Conservation (phyloP, 2,329 filamentous ascomycete species). For the Davidsoniella neocaledoniae region DNA sequence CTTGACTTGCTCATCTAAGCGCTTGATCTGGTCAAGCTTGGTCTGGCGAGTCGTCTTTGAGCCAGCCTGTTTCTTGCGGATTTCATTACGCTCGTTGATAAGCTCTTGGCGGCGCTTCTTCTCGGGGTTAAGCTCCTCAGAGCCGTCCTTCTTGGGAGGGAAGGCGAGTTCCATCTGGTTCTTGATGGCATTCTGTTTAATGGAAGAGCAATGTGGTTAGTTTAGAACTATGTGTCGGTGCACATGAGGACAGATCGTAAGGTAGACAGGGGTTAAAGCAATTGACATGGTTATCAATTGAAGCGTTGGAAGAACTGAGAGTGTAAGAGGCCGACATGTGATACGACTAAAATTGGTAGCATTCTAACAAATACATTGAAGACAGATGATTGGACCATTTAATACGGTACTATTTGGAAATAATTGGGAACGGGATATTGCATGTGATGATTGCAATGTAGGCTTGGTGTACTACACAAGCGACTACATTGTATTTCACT, state of each 20-base stretch:
- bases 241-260: too few relatives aligned
- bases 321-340: too few relatives aligned
- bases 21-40: slow-evolving; percentile 82
- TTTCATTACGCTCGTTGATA: slow-evolving; percentile 63
- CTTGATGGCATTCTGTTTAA: slow-evolving; percentile 63
- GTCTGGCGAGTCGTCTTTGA: slow-evolving; percentile 67
- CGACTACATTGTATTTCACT: too few relatives aligned
- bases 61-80: slow-evolving; percentile 71
- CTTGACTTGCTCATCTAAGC: slow-evolving; percentile 77
- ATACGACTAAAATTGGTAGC: background rate
- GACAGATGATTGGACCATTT: background rate
- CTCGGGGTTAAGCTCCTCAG: slow-evolving; percentile 48
- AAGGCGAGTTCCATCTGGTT: slow-evolving; percentile 72
- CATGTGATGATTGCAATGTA: background rate
- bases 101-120: slow-evolving; percentile 77
- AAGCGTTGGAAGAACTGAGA: too few relatives aligned
- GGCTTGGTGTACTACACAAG: slow-evolving; percentile 7
- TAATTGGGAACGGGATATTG: slow-evolving; percentile 9
- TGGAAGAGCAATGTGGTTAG: background rate
- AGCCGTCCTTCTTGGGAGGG: slow-evolving; percentile 57
- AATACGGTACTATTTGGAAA: too few relatives aligned
- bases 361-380: slow-evolving; percentile 9
- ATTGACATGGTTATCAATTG: too few relatives aligned
- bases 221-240: too few relatives aligned
- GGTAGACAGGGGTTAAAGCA: too few relatives aligned